Percentiles rank a stretch among this genome's conserved stretches.
Conservation (phyloP, 83 land plant genomes). For the Diphasiastrum complanatum region DNA sequence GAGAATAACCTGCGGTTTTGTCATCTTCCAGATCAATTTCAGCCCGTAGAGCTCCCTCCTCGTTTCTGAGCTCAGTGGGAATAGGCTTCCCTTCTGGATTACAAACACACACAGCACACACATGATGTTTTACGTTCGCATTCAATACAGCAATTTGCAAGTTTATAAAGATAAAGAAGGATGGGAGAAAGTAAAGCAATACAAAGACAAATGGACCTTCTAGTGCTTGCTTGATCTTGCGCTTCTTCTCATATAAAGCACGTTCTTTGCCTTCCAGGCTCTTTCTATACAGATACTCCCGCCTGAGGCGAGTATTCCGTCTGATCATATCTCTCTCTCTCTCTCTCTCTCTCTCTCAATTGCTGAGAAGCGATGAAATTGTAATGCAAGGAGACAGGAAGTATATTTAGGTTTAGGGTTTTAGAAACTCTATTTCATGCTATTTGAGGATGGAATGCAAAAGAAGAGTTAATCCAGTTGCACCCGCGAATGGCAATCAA, state of each 20-base stretch:
- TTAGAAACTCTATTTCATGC: too few relatives aligned
- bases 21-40: constrained; percentile 95
- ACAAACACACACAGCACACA: too few relatives aligned
- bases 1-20: constrained; percentile 57
- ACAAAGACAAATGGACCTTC: constrained; percentile 38
- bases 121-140: neutral
- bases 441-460: too few relatives aligned
- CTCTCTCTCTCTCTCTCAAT: too few relatives aligned
- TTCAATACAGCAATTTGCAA: too few relatives aligned
- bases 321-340: constrained; percentile 41
- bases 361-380: too few relatives aligned
- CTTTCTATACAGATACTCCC: constrained; percentile 65
- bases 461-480: too few relatives aligned
- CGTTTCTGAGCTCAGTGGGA: constrained; percentile 92
- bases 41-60: constrained; percentile 71
- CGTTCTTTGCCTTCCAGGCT: constrained; percentile 95
- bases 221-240: constrained; percentile 79
- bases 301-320: constrained; percentile 55
- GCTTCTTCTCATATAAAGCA: constrained; percentile 81
- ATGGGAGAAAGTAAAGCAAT: neutral
- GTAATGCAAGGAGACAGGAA: too few relatives aligned
- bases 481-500: too few relatives aligned
- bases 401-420: too few relatives aligned
- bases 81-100: constrained; percentile 93
- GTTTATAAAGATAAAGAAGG: constrained; percentile 4